Evolutionary conservation across 352 stramenopile genomes (phyloP).

Genomic region (Pythium myriotylum): DNA sequence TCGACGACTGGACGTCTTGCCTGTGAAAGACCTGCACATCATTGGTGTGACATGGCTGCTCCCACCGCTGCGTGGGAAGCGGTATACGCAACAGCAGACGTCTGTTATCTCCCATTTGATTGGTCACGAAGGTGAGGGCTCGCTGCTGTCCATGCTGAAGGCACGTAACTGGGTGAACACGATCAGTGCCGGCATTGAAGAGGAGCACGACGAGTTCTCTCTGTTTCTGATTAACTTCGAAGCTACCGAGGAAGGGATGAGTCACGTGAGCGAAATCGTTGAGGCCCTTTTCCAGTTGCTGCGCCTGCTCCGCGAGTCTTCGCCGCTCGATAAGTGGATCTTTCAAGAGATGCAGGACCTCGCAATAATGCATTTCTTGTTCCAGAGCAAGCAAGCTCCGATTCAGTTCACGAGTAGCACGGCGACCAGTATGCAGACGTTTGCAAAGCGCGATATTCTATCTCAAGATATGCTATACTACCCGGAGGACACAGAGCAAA

Average conservation of each 20-base stretch:
- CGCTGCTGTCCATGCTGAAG: conserved; percentile 86
- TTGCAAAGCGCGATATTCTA: conserved; percentile 20
- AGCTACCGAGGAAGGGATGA: conserved; percentile 29
- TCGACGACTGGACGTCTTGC: conserved; percentile 21
- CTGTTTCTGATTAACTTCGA: conserved; percentile 33
- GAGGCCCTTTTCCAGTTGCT: conserved; percentile 34
- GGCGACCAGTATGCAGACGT: conserved; percentile 32
- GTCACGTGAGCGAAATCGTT: conserved; percentile 30
- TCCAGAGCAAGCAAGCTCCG: conserved; percentile 33
- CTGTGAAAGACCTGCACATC: conserved; percentile 34
- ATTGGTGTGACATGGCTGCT: conserved; percentile 38
- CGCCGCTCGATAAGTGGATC: conserved; percentile 17
- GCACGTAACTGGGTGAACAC: conserved; percentile 35
- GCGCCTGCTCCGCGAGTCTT: conserved; percentile 9
- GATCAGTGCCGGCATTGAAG: conserved; percentile 31
- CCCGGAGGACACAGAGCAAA: conserved; percentile 18
- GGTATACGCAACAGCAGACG: conserved; percentile 38
- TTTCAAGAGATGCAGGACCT: conserved; percentile 36
- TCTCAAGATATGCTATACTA: conserved; percentile 33
- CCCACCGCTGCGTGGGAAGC: conserved; percentile 27
- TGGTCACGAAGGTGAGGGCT: conserved; percentile 84
- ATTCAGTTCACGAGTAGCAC: conserved; percentile 31
- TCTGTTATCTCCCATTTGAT: conserved; percentile 77
- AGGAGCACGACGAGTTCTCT: conserved; percentile 31
- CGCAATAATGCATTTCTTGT: conserved; percentile 34